phyloP scores from a whole-genome alignment of 306 rosid genomes.

The Malus sieversii region DNA sequence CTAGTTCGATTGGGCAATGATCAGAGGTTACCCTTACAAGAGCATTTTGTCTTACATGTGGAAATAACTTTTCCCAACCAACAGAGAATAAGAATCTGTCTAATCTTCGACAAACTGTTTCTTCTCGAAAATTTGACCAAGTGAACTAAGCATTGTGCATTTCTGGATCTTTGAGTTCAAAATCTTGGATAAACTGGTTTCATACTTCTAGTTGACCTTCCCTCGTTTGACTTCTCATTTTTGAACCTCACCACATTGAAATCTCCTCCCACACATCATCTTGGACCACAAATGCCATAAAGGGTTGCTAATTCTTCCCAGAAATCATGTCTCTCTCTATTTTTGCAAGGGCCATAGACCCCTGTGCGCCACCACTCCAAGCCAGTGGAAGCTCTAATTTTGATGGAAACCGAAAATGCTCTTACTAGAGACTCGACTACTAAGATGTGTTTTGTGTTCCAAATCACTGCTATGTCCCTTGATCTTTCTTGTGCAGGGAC shows the following conservation, averaged over 20 bases:
- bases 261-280: neutral
- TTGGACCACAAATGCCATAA: neutral
- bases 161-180: fast-evolving
- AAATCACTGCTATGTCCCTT: neutral
- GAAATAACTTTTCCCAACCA: neutral
- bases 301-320: neutral
- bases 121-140: neutral
- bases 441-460: neutral
- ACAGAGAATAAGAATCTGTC: neutral
- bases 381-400: fast-evolving
- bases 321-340: neutral
- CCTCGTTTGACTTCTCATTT: neutral
- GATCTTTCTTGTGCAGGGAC: neutral
- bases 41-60: neutral
- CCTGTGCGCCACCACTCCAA: neutral
- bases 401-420: too few species aligned
- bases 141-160: neutral
- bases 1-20: neutral
- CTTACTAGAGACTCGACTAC: neutral
- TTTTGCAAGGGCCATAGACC: neutral
- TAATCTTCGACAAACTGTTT: neutral
- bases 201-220: neutral
- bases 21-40: neutral
- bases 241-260: neutral
- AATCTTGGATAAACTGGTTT: neutral